Evolutionary conservation across 331 rosid genomes (phyloP).

Genomic region (Arachis monticola): DNA sequence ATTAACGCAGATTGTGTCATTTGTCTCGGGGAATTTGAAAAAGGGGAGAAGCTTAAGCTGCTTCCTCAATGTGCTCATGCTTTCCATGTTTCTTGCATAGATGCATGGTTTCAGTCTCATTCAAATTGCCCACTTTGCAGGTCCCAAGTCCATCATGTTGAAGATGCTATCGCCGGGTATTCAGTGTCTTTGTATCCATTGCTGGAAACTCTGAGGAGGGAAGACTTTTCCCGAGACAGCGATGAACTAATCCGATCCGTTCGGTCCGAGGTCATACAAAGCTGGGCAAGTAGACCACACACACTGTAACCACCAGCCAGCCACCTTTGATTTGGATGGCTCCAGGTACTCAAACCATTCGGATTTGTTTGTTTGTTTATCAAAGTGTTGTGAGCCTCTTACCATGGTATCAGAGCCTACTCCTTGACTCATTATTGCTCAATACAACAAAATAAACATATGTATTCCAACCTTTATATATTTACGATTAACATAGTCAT

Average conservation of each 20-base stretch:
- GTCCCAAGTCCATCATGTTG: slow-evolving; percentile 36
- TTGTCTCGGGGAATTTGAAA: slow-evolving; percentile 63
- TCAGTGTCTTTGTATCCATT: slow-evolving; percentile 1
- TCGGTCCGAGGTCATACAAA: background rate
- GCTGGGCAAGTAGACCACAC: background rate
- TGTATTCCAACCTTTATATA: background rate
- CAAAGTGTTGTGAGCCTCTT: too few species aligned
- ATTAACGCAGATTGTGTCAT: slow-evolving; percentile 48
- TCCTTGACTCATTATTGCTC: background rate
- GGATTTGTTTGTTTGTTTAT: too few species aligned
- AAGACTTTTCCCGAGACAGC: slow-evolving; percentile 34
- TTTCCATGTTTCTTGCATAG: slow-evolving; percentile 63
- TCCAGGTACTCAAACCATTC: background rate
- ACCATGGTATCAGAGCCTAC: background rate
- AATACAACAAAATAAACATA: background rate
- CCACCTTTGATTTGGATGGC: too few species aligned
- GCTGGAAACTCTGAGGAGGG: slow-evolving; percentile 27
- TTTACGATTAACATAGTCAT: too few species aligned
- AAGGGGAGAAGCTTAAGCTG: slow-evolving; percentile 56
- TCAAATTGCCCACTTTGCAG: slow-evolving; percentile 67
- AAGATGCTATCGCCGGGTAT: slow-evolving; percentile 2
- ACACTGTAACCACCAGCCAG: background rate
- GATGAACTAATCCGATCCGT: slow-evolving; percentile 28
- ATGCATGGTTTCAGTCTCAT: slow-evolving; percentile 54
- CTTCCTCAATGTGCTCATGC: slow-evolving; percentile 55